Evolutionary conservation across 805 yeast genomes (phyloP).

Genomic region (Huiozyma sinensis): DNA sequence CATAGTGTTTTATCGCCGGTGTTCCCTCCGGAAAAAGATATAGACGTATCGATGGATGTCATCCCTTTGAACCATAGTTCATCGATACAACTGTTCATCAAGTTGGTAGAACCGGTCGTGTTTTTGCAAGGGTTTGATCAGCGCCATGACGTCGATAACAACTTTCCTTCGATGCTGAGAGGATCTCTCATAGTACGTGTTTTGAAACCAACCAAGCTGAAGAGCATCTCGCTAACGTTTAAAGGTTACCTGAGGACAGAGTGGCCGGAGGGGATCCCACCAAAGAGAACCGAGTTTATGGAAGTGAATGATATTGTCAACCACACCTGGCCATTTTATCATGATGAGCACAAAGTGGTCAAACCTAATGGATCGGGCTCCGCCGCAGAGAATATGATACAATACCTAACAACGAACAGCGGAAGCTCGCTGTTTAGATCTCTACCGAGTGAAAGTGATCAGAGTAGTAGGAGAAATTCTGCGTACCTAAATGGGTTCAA

Average conservation of each 20-base stretch:
- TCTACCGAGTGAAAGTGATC: constrained; percentile 3
- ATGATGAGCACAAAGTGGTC: constrained; percentile 31
- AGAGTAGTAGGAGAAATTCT: neutral
- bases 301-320: constrained; percentile 59
- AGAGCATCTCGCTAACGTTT: constrained; percentile 49
- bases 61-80: constrained; percentile 50
- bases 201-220: constrained; percentile 60
- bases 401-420: constrained; percentile 7
- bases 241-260: constrained; percentile 70
- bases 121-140: constrained; percentile 68
- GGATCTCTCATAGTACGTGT: constrained; percentile 69
- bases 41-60: constrained; percentile 32
- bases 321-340: constrained; percentile 89
- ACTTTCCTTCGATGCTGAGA: constrained; percentile 71
- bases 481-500: neutral
- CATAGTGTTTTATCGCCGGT: constrained; percentile 33
- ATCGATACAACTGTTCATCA: constrained; percentile 50
- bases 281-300: constrained; percentile 54
- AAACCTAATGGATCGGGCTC: neutral
- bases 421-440: constrained; percentile 14
- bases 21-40: constrained; percentile 41
- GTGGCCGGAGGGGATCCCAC: constrained; percentile 98
- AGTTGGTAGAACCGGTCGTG: constrained; percentile 69
- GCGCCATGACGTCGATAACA: constrained; percentile 43
- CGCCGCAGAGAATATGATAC: neutral